Evolutionary conservation across 2,329 filamentous ascomycete species (phyloP).

Genomic region (Verticillium longisporum): DNA sequence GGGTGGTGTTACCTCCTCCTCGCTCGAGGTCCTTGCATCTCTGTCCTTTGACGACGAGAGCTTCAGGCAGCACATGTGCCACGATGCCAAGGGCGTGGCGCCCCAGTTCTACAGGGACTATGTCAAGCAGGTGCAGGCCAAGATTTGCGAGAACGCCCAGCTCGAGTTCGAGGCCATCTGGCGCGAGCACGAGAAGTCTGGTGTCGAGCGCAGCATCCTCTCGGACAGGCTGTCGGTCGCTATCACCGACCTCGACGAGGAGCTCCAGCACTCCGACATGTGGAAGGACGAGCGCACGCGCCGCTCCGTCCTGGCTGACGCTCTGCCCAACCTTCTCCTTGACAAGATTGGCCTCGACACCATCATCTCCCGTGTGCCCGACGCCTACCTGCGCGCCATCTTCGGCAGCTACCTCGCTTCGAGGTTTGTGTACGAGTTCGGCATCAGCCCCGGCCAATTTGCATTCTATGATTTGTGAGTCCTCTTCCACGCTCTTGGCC

Average conservation of each 20-base stretch:
- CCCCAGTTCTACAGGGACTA: conserved; percentile 92
- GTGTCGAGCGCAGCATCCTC: conserved; percentile 73
- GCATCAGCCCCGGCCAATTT: conserved; percentile 88
- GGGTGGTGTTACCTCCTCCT: conserved; percentile 95
- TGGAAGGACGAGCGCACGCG: conserved; percentile 81
- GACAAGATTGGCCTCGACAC: conserved; percentile 87
- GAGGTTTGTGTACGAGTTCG: conserved; percentile 93
- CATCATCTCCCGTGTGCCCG: conserved; percentile 80
- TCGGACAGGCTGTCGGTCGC: conserved; percentile 86
- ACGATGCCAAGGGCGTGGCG: conserved; percentile 61
- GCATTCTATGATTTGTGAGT: conserved; percentile 98
- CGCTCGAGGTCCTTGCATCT: conserved; percentile 89
- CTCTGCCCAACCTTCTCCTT: conserved; percentile 75
- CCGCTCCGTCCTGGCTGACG: conserved; percentile 72
- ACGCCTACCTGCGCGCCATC: conserved; percentile 87
- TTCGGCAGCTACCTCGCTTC: conserved; percentile 94
- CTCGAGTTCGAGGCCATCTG: conserved; percentile 98
- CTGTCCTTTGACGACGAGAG: conserved; percentile 86
- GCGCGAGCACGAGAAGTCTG: conserved; percentile 83
- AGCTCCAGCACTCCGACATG: conserved; percentile 85
- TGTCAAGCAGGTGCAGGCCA: conserved; percentile 83
- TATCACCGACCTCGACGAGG: conserved; percentile 95
- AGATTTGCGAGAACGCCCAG: conserved; percentile 83
- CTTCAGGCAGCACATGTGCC: conserved; percentile 93
- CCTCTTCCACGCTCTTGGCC: neutral